phyloP scores from a whole-genome alignment of 2,329 filamentous ascomycete species.

The Pseudocercospora fijiensis region DNA sequence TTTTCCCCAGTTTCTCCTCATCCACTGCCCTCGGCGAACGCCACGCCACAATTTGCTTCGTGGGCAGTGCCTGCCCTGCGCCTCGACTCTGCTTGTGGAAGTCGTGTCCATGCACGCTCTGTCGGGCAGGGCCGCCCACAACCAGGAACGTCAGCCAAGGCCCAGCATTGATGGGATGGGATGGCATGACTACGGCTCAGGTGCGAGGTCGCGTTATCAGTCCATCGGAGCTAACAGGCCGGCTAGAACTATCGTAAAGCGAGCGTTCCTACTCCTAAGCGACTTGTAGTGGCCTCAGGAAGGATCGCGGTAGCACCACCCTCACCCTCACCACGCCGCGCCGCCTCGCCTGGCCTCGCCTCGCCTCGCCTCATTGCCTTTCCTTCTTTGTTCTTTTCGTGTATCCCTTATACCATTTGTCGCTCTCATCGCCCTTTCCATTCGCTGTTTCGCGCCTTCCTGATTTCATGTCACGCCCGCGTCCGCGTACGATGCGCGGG shows the following conservation, averaged over 20 bases:
- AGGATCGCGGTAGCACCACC: constrained; percentile 10
- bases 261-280: constrained; percentile 3
- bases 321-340: constrained; percentile 9
- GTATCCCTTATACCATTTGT: not conserved
- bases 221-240: not conserved
- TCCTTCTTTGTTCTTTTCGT: constrained; percentile 6
- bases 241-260: constrained; percentile 1
- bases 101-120: not conserved
- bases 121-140: not conserved
- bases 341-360: too few species aligned
- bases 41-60: constrained; percentile 3
- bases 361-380: constrained; percentile 12
- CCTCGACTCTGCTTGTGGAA: not conserved
- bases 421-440: not conserved
- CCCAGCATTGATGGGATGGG: not conserved
- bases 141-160: not conserved
- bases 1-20: too few species aligned
- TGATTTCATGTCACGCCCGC: constrained; percentile 7
- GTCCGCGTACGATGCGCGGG: constrained; percentile 10
- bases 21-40: not conserved
- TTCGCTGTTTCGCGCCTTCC: not conserved
- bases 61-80: constrained; percentile 2
- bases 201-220: constrained; percentile 3
- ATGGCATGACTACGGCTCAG: constrained; percentile 7
- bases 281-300: not conserved